These are phyloP conservation scores for Dichomitus squalens DNA, from an alignment of 1,284 basidiomycete species.

Conservation along the genomic window DNA sequence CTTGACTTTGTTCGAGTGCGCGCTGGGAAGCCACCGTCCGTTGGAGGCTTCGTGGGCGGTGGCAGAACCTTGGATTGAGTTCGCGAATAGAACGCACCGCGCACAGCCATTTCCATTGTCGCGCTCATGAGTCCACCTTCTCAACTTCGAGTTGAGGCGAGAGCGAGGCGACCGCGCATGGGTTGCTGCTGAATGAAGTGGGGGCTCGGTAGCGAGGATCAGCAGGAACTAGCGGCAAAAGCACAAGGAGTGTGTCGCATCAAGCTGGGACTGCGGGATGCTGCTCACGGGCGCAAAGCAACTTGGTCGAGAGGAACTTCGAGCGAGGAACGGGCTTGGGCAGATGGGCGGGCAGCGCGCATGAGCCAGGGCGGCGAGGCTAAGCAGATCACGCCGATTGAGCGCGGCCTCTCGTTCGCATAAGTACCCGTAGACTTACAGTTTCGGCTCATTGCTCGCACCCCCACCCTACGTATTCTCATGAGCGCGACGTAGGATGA, in stretches of 20 bases:
- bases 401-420: conserved; percentile 11
- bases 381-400: conserved; percentile 23
- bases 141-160: no score
- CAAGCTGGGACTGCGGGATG: neutral
- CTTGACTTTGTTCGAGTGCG: conserved; percentile 2
- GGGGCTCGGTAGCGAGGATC: no score
- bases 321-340: conserved; percentile 14
- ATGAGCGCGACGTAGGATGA: neutral
- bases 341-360: conserved; percentile 28
- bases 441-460: neutral
- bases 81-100: conserved; percentile 2
- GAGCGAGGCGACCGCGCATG: no score
- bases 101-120: conserved; percentile 1
- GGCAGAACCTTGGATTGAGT: conserved; percentile 14
- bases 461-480: neutral
- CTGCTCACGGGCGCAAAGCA: conserved; percentile 4
- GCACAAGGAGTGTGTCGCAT: neutral
- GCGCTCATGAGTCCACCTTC: no score
- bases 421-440: conserved; percentile 6
- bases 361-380: conserved; percentile 24
- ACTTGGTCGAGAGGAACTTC: conserved; percentile 6
- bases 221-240: neutral
- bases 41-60: conserved; percentile 4
- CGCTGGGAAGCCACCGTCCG: neutral
- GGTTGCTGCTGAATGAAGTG: no score